Evolutionary conservation across 495 filamentous ascomycete species (phyloP).

Genomic region (Podospora anserina): DNA sequence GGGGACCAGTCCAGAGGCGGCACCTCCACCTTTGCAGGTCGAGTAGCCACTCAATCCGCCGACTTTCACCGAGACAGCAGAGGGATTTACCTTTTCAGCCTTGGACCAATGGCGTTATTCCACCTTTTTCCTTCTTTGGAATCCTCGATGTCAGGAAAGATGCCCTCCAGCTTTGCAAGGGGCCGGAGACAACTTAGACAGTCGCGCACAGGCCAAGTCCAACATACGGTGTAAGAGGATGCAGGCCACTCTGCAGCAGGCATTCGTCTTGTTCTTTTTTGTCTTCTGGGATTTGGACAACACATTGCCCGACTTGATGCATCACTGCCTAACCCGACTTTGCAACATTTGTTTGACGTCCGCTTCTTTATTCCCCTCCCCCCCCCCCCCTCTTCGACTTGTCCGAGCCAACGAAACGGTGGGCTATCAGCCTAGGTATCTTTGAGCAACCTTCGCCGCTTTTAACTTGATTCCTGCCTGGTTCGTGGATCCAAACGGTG

Average conservation of each 20-base stretch:
- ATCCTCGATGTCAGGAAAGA: neutral
- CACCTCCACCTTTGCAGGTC: neutral
- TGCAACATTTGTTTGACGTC: conserved; percentile 37
- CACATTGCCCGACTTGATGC: conserved; percentile 48
- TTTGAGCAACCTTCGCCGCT: conserved; percentile 30
- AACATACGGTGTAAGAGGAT: conserved; percentile 14
- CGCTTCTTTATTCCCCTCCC: neutral
- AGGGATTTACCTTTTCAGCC: neutral
- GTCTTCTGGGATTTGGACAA: conserved; percentile 32
- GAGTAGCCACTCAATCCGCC: conserved; percentile 4
- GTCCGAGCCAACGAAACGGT: conserved; percentile 34
- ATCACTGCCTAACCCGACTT: conserved; percentile 51
- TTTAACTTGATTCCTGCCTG: conserved; percentile 34
- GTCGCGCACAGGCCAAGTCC: conserved; percentile 17
- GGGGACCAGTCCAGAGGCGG: neutral
- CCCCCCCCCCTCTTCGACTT: conserved; percentile 14
- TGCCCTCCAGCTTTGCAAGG: neutral
- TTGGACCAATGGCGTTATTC: conserved; percentile 13
- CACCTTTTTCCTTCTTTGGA: neutral
- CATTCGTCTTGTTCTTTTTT: conserved; percentile 7
- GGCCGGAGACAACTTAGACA: neutral
- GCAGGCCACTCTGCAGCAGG: neutral
- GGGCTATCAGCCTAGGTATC: neutral
- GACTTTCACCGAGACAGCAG: conserved; percentile 2
- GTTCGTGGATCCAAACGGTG: neutral